A percentile compares a stretch with the other conserved stretches of the same genome.
phyloP scores from a whole-genome alignment of 805 yeast genomes.

The Hemisphaericaspora nanyangensis region DNA sequence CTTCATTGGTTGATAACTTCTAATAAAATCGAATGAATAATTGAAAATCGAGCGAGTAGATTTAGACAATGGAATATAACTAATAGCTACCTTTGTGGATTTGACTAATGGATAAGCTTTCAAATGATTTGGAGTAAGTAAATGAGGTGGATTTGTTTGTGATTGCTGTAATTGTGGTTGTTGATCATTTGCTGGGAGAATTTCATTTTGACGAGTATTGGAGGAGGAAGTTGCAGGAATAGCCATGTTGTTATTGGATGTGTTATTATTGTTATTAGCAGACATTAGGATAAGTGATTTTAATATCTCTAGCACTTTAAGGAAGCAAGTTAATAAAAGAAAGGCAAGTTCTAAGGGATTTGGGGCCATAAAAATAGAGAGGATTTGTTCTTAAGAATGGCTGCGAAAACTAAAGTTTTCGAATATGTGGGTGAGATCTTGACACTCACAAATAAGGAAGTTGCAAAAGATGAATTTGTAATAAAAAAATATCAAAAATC shows the following conservation, averaged over 20 bases:
- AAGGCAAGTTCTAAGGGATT: conserved; percentile 7
- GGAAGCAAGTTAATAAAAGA: conserved; percentile 8
- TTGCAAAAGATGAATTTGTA: too few species aligned
- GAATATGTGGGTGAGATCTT: too few species aligned
- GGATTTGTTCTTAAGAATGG: neutral
- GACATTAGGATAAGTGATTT: conserved; percentile 2
- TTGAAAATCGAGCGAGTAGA: conserved; percentile 24
- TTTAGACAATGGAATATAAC: conserved; percentile 34
- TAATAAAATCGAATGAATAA: conserved; percentile 20
- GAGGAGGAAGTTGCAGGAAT: neutral
- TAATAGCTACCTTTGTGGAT: conserved; percentile 32
- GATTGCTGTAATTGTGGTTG: neutral
- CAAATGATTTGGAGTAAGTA: conserved; percentile 27
- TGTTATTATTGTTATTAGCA: neutral
- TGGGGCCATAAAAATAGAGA: conserved; percentile 5
- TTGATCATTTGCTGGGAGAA: neutral
- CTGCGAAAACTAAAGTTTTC: too few species aligned
- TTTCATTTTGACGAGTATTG: neutral
- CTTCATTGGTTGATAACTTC: conserved; percentile 31
- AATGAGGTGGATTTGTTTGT: neutral
- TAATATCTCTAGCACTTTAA: conserved; percentile 7
- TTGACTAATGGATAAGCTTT: conserved; percentile 46
- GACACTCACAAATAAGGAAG: too few species aligned
- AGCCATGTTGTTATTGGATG: neutral
- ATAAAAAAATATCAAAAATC: too few species aligned